Conservation (phyloP, 176 grass and related monocot species). For the Oryza officinalis region DNA sequence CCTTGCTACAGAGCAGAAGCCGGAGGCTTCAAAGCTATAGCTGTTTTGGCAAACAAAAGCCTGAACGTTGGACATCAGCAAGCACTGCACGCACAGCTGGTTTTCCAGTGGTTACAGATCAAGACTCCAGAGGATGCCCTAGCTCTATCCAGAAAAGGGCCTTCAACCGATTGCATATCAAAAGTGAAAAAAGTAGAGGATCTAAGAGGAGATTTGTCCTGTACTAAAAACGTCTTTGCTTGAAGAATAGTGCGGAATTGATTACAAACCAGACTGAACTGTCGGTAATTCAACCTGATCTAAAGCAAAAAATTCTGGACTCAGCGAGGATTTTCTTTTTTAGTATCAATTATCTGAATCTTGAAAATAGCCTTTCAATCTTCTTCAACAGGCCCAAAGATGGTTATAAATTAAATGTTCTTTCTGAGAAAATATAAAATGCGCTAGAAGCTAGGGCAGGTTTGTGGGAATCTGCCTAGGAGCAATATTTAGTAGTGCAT, state of each 20-base stretch:
- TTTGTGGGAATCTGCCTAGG: slow-evolving; percentile 45
- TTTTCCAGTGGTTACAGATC: not conserved
- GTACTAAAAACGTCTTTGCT: slow-evolving; percentile 17
- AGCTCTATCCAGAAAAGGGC: slow-evolving; percentile 32
- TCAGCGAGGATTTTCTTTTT: not conserved
- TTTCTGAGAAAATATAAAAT: not conserved
- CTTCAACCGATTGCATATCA: not conserved
- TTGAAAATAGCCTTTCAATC: not conserved
- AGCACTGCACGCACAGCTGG: not conserved
- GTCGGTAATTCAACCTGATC: not conserved
- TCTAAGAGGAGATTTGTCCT: slow-evolving; percentile 36
- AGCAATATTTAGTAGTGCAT: slow-evolving; percentile 47
- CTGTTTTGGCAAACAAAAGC: slow-evolving; percentile 35
- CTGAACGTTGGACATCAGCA: slow-evolving; percentile 10
- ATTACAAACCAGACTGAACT: not conserved
- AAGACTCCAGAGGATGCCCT: slow-evolving; percentile 15
- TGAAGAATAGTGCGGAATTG: not conserved
- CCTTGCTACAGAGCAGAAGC: slow-evolving; percentile 18
- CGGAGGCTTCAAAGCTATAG: not conserved
- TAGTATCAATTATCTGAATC: not conserved
- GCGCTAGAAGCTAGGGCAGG: slow-evolving; percentile 35
- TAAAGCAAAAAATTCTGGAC: not conserved
- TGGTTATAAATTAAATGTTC: not conserved
- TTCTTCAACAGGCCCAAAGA: not conserved
- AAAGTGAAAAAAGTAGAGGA: slow-evolving; percentile 22